Percentiles rank a stretch among this genome's conserved stretches.
phyloP scores from a whole-genome alignment of 1,139 yeast species.

The Debaryomyces coudertii region DNA sequence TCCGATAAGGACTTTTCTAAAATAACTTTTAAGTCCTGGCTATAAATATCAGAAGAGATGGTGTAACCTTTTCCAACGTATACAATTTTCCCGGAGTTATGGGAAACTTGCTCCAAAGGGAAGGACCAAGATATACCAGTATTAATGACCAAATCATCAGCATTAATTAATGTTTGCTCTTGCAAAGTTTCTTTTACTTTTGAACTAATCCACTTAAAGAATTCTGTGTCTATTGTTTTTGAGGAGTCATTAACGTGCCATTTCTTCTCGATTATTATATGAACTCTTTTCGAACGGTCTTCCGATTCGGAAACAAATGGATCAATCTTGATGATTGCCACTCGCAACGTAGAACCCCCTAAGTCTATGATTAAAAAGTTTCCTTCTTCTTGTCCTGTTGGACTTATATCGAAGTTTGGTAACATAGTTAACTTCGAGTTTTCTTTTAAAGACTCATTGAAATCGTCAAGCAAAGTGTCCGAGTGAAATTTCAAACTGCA shows the following conservation, averaged over 20 bases:
- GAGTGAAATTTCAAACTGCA: constrained; percentile 18
- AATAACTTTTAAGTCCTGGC: constrained; percentile 44
- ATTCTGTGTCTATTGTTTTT: constrained; percentile 41
- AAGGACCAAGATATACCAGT: constrained; percentile 64
- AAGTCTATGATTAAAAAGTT: constrained; percentile 51
- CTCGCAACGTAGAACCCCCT: constrained; percentile 58
- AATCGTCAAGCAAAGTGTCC: constrained; percentile 23
- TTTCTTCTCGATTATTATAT: constrained; percentile 36
- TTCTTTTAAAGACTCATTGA: constrained; percentile 33
- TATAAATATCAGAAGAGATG: constrained; percentile 41
- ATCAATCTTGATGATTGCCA: constrained; percentile 47
- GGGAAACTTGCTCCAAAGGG: constrained; percentile 49
- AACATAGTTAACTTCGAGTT: constrained; percentile 47
- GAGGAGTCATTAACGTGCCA: constrained; percentile 46
- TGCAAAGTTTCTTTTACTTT: constrained; percentile 36
- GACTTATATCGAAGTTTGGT: constrained; percentile 45
- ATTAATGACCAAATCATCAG: constrained; percentile 24
- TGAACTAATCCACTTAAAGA: constrained; percentile 45
- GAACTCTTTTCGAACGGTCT: constrained; percentile 26
- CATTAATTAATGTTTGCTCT: constrained; percentile 28
- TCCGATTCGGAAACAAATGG: constrained; percentile 15
- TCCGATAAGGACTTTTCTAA: constrained; percentile 35
- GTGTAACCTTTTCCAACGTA: constrained; percentile 57
- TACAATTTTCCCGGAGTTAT: constrained; percentile 49
- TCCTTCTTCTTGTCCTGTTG: constrained; percentile 49